Percentiles rank a stretch among this genome's conserved stretches.
Evolutionary conservation across 495 filamentous ascomycete genomes (phyloP).

Genomic region (Xylaria bambusicola): DNA sequence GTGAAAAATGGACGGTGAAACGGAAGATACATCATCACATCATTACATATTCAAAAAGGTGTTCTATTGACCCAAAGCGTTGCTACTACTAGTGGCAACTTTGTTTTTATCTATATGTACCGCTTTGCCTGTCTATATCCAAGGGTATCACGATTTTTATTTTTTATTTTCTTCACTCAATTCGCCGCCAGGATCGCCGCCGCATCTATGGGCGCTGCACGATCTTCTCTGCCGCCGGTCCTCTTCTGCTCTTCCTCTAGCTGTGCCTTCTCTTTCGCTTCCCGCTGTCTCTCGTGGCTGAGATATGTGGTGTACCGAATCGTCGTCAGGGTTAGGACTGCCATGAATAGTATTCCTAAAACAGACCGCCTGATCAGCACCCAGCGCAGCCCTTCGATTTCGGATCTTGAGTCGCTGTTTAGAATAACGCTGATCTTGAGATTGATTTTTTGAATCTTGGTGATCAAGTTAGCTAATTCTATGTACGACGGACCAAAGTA

Average conservation of each 20-base stretch:
- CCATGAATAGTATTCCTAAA: constrained; percentile 70
- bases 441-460: constrained; percentile 84
- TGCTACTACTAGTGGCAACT: neutral
- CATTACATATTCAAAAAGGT: too few relatives aligned
- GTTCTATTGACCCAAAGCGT: too few relatives aligned
- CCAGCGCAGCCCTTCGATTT: constrained; percentile 91
- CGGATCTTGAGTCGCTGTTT: constrained; percentile 82
- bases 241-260: constrained; percentile 37
- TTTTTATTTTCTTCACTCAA: too few relatives aligned
- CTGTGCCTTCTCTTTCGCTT: constrained; percentile 35
- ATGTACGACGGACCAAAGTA: too few relatives aligned
- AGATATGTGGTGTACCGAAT: constrained; percentile 52
- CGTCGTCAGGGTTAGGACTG: constrained; percentile 46
- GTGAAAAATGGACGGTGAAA: too few relatives aligned
- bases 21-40: too few relatives aligned
- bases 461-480: constrained; percentile 9
- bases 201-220: constrained; percentile 39
- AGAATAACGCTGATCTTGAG: constrained; percentile 89
- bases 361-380: constrained; percentile 84
- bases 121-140: constrained; percentile 24
- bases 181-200: constrained; percentile 51
- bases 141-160: constrained; percentile 32
- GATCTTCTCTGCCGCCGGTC: constrained; percentile 41
- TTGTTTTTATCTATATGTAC: constrained; percentile 12
- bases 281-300: constrained; percentile 42